A percentile compares a stretch with the other conserved stretches of the same genome.
These are phyloP conservation scores for Annulohypoxylon bovei DNA, from an alignment of 495 filamentous ascomycete species.

Conservation along the genomic window DNA sequence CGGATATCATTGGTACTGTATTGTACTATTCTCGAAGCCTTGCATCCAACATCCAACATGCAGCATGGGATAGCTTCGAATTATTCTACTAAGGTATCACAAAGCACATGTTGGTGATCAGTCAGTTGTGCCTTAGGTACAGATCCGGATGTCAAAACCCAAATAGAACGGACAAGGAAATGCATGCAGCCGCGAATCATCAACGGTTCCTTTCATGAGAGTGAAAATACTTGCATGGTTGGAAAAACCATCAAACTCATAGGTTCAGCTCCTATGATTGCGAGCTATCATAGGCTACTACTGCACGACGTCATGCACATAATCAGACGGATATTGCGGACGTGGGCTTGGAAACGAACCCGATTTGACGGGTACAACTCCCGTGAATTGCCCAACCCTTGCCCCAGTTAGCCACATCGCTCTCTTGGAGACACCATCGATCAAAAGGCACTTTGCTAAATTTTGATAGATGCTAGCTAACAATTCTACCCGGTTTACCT, in stretches of 20 bases:
- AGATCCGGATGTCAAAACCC: not conserved
- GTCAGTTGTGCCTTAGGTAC: not conserved
- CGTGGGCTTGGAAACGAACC: constrained; percentile 24
- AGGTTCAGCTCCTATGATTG: constrained; percentile 9
- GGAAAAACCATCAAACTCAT: not conserved
- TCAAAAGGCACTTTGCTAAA: not conserved
- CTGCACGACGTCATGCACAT: constrained; percentile 31
- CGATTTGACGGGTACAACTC: constrained; percentile 25
- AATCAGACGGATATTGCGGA: constrained; percentile 22
- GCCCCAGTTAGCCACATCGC: constrained; percentile 5
- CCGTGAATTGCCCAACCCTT: constrained; percentile 19
- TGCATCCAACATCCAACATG: not conserved
- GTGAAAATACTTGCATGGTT: not conserved
- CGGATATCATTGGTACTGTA: constrained; percentile 2
- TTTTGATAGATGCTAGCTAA: not conserved
- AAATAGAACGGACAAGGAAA: not conserved
- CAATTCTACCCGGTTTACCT: constrained; percentile 1
- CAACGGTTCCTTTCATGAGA: not conserved
- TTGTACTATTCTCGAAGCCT: not conserved
- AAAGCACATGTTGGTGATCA: not conserved
- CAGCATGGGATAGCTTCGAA: not conserved
- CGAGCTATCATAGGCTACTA: constrained; percentile 18
- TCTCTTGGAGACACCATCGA: not conserved
- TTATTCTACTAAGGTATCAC: not conserved
- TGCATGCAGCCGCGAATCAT: not conserved